Percentiles rank a stretch among this genome's conserved stretches.
phyloP scores from a whole-genome alignment of 495 filamentous ascomycete species.

The Letharia columbiana region DNA sequence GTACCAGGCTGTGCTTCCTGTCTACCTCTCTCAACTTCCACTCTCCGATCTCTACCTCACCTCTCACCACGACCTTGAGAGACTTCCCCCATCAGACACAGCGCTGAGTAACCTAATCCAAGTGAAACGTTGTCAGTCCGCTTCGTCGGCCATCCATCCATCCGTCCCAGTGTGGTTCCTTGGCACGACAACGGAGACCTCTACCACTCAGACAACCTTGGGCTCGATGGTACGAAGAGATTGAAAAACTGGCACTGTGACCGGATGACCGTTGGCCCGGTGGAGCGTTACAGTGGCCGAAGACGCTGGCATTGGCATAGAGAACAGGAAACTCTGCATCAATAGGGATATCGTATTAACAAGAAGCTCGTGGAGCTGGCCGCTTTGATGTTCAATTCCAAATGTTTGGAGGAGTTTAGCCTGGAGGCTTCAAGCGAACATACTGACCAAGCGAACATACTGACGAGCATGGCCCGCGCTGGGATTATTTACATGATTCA shows the following conservation, averaged over 20 bases:
- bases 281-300: neutral
- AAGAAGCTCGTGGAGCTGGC: slow-evolving; percentile 5
- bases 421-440: slow-evolving; percentile 10
- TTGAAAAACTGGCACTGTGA: neutral
- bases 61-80: slow-evolving; percentile 12
- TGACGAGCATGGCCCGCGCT: neutral
- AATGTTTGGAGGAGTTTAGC: slow-evolving; percentile 5
- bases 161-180: neutral
- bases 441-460: slow-evolving; percentile 1
- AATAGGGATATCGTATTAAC: slow-evolving; percentile 1
- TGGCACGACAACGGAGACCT: neutral
- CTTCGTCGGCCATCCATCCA: slow-evolving; percentile 10
- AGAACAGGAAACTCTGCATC: neutral
- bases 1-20: slow-evolving; percentile 8
- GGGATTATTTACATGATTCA: neutral
- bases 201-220: neutral
- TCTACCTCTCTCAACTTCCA: slow-evolving; percentile 8
- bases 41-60: slow-evolving; percentile 9
- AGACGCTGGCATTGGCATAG: neutral
- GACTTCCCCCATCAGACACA: neutral
- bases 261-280: neutral
- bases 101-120: slow-evolving; percentile 5
- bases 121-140: slow-evolving; percentile 2
- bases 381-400: neutral
- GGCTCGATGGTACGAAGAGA: neutral